Evolutionary conservation across 306 rosid species (phyloP), one percentile per base, ranked within the genome.

Genomic region (Dicorynia guianensis): DNA sequence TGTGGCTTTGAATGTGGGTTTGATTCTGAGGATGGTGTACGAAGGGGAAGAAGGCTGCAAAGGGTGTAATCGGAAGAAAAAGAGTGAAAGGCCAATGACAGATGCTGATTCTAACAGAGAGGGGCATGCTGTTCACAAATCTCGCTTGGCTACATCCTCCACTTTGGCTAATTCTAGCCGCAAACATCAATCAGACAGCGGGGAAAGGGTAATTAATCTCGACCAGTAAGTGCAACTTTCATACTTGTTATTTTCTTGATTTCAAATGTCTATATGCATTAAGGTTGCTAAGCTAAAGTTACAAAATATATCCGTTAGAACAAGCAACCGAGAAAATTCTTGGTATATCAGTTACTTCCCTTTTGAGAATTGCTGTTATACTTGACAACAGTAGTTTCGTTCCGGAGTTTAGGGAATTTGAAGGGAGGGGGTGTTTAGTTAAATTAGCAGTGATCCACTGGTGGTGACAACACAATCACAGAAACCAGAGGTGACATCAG

Each of bases 1-100:
- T 0, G 44, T 93, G 5, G 98, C 97, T 44, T 59, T 93, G 60
- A 93, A 91, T 75, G 80, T 85, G 43, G 81, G 94, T 53, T 75
- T 91, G 63, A 57, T 88, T 4, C 47, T 91, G 52, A 85, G 82
- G 79, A 77, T 80, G 4, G 7, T 81, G 58, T 69, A 73, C 30
- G 81, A 79, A 35, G 46, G 55, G 25, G 87, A 76, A 40, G 74
- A 69, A n/a, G 79, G 68, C 5, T 59, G 4, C 44, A 33, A 5
- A 42, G 39, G 65, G 30, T 67, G 36, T 18, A 15, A 52, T 5
- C 18, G 8, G 65, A 69, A 54, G 76, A 75, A 63, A 47, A 66
- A 5, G 69, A 75, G 73, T 60, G 84, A 40, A 6, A 5, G 70
- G 35, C 4, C 49, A 60, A 53, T 71, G 83, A 77, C 60, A 8